Evolutionary conservation across 2,329 filamentous ascomycete genomes (phyloP), one percentile per base, ranked within the genome.

Genomic region (Exophiala dermatitidis): DNA sequence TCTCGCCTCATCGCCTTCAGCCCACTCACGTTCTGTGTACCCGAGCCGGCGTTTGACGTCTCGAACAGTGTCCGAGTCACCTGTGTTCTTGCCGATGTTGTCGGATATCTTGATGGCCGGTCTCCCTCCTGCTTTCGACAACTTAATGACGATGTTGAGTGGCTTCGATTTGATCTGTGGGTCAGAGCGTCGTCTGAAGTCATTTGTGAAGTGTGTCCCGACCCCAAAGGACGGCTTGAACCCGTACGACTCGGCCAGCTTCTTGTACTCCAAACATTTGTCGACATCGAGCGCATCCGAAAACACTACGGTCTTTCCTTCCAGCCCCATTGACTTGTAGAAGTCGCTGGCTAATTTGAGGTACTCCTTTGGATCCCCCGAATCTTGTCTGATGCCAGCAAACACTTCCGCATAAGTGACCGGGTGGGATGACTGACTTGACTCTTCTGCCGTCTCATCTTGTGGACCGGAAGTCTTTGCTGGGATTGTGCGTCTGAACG

Each of bases 141-240:
- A 79, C 73, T 98, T 98, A 73, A 98, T 96, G 62, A 98, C 93
- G 64, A 98, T 98, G 65, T 98, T 98, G 50, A 98, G 74, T 0
- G 93, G 93, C 10, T 84, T 82, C 0, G 90, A 96, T 71, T 96
- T 97, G 62, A 83, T 82, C 37, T 84, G 84, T 9, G 53, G 46
- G 0, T 84, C 86, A 34, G 77, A 82, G 56, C 79, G 73, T 60
- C 86, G 81, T n/a, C 73, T 74, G 68, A 93, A 98, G 69, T 98
- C 93, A 66, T 98, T 96, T 3, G 93, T 98, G 64, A 98, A 78
- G 71, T 88, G 97, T 0, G 93, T 98, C 3, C 93, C 93, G 1
- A 98, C 87, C 56, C 93, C 93, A 72, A 98, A 98, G 0, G 86
- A 87, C 8, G 91, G 86, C 56, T 84, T 80, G 69, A 98, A 90